phyloP scores from a whole-genome alignment of 2,329 filamentous ascomycete genomes.

The Aspergillus puulaauensis region DNA sequence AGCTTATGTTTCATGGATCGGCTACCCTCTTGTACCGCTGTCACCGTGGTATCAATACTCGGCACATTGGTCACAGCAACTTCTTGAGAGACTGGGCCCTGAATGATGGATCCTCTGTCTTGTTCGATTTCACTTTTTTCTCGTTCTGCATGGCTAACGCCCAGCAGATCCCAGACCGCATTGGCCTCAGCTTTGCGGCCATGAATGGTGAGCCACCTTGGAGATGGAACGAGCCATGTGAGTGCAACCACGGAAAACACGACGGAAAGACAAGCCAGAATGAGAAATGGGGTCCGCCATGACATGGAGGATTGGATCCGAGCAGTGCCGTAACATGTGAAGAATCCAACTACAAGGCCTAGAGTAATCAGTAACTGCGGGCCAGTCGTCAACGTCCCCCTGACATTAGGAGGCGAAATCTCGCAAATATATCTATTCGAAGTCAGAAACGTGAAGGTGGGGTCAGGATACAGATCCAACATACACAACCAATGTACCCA shows the following conservation, averaged over 20 bases:
- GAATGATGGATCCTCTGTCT: slow-evolving; percentile 13
- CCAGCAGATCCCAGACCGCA: slow-evolving; percentile 43
- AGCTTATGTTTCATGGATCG: slow-evolving; percentile 21
- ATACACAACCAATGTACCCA: slow-evolving; percentile 56
- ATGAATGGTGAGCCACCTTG: slow-evolving; percentile 56
- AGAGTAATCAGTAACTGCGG: slow-evolving; percentile 55
- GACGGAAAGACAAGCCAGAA: slow-evolving; percentile 46
- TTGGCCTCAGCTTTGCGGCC: slow-evolving; percentile 49
- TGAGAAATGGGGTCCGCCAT: slow-evolving; percentile 58
- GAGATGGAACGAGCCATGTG: slow-evolving; percentile 54
- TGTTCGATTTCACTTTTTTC: slow-evolving; percentile 48
- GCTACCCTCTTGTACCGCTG: slow-evolving; percentile 4
- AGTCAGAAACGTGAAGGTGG: slow-evolving; percentile 1
- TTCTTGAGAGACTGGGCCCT: slow-evolving; percentile 1
- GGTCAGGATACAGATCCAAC: background rate
- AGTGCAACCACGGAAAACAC: slow-evolving; percentile 39
- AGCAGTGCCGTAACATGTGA: slow-evolving; percentile 59
- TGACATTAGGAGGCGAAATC: slow-evolving; percentile 53
- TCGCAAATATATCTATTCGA: slow-evolving; percentile 54
- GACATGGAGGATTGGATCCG: slow-evolving; percentile 49
- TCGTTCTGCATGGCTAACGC: slow-evolving; percentile 47
- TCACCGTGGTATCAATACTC: background rate
- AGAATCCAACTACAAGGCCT: slow-evolving; percentile 58
- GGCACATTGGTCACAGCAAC: slow-evolving; percentile 2
- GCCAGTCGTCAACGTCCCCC: slow-evolving; percentile 53